Percentiles rank a stretch among this genome's conserved stretches.
Conservation (phyloP, 208 protist species). For the Wallacemonas sp. region DNA sequence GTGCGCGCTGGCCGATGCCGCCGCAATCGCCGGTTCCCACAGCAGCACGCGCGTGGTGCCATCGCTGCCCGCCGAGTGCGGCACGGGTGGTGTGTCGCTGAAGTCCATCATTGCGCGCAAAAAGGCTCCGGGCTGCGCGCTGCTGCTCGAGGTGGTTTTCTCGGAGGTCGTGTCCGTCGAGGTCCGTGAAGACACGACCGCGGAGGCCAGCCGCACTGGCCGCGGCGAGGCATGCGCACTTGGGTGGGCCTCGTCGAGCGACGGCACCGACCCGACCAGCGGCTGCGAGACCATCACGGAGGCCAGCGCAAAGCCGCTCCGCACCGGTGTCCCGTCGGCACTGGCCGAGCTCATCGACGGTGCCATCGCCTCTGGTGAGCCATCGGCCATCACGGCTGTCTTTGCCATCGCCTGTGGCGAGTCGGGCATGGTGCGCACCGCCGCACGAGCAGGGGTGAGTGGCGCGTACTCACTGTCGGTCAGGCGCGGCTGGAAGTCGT, state of each 20-base stretch:
- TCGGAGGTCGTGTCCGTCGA: neutral
- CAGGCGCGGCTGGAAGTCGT: too few species aligned
- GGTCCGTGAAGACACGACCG: neutral
- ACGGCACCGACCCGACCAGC: neutral
- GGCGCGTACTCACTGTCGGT: neutral
- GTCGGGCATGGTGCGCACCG: neutral
- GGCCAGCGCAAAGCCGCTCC: neutral
- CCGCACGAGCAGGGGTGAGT: neutral
- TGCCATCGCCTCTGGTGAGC: constrained; percentile 6
- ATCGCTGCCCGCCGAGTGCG: neutral
- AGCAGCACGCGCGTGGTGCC: neutral
- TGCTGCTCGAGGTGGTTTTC: constrained; percentile 5
- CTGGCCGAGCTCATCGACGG: neutral
- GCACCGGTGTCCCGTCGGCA: neutral
- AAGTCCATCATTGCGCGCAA: constrained; percentile 5
- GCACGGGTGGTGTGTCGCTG: neutral
- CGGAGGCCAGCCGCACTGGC: neutral
- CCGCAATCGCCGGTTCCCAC: neutral
- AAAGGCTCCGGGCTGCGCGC: constrained; percentile 6
- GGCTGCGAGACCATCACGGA: neutral
- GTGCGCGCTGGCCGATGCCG: neutral
- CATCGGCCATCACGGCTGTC: neutral
- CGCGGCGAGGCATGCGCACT: neutral
- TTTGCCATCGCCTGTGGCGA: neutral
- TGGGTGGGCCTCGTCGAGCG: neutral